These are phyloP conservation scores for Pseudocercospora fuligena DNA, from an alignment of 2,329 filamentous ascomycete species.

Conservation along the genomic window DNA sequence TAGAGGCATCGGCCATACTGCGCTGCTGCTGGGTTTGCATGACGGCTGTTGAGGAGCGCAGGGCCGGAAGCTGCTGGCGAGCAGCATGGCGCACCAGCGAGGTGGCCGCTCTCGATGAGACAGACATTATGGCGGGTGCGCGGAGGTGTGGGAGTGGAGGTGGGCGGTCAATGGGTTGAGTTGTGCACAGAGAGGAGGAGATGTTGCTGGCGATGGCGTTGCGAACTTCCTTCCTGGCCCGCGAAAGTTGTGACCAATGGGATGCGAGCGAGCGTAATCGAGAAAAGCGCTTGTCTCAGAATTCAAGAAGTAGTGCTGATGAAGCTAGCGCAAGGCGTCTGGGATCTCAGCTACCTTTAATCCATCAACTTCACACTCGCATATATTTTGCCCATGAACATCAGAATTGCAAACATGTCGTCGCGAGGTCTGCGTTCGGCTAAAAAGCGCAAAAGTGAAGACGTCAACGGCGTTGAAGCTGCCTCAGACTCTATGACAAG, in stretches of 20 bases:
- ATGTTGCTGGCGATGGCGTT: not conserved
- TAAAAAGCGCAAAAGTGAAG: conserved; percentile 10
- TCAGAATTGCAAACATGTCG: not conserved
- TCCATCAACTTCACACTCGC: not conserved
- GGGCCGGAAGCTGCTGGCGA: conserved; percentile 52
- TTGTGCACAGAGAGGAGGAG: conserved; percentile 9
- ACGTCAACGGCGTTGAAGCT: not conserved
- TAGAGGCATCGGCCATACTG: conserved; percentile 44
- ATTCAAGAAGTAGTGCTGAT: not conserved
- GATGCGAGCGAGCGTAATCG: not conserved
- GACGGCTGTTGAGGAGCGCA: conserved; percentile 51
- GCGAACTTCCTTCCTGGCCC: not conserved
- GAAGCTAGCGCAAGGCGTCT: not conserved
- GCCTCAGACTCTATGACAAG: not conserved
- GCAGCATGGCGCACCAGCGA: conserved; percentile 54
- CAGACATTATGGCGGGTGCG: conserved; percentile 52
- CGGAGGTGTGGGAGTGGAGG: conserved; percentile 22
- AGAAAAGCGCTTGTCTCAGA: not conserved
- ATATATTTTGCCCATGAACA: not conserved
- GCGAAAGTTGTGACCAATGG: not conserved
- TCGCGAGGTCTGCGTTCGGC: conserved; percentile 3
- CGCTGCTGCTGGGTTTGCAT: conserved; percentile 45
- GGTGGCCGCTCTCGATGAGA: conserved; percentile 53
- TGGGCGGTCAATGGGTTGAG: conserved; percentile 29
- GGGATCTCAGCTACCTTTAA: not conserved